A percentile compares a stretch with the other conserved stretches of the same genome.
phyloP scores from a whole-genome alignment of 83 land plant genomes.

The Picea mariana region DNA sequence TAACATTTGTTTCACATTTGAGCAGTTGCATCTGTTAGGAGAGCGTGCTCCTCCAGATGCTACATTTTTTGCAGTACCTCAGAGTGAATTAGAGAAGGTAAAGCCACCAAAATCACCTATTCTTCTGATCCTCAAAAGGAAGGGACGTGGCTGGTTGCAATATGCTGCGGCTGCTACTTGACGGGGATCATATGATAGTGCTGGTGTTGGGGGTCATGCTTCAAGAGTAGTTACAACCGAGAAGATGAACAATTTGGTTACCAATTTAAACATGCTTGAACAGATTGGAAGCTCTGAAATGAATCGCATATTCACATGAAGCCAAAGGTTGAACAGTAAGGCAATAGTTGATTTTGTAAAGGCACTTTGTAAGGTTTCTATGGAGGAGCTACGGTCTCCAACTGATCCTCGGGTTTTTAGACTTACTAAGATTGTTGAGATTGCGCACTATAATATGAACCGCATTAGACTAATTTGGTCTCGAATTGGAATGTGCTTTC shows the following conservation, averaged over 20 bases:
- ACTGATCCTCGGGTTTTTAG: constrained; percentile 83
- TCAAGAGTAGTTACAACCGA: too few relatives aligned
- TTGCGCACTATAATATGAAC: constrained; percentile 98
- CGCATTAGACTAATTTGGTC: constrained; percentile 97
- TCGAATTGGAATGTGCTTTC: constrained; percentile 94
- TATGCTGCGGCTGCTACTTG: constrained; percentile 55
- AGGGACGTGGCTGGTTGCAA: constrained; percentile 69
- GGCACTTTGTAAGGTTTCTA: constrained; percentile 94
- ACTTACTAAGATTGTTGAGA: constrained; percentile 94
- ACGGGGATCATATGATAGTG: too few relatives aligned
- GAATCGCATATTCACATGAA: too few relatives aligned
- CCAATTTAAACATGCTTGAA: constrained; percentile 47
- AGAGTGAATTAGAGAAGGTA: constrained; percentile 59
- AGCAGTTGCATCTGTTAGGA: constrained; percentile 88
- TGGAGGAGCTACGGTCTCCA: constrained; percentile 90
- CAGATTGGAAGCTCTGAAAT: too few relatives aligned
- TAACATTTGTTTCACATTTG: constrained; percentile 92
- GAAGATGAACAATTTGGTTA: too few relatives aligned
- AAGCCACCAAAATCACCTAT: constrained; percentile 47
- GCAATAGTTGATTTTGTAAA: constrained; percentile 97
- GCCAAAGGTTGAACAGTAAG: constrained; percentile 77
- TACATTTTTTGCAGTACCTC: constrained; percentile 63
- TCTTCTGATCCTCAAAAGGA: constrained; percentile 58
- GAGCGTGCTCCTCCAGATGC: constrained; percentile 98
- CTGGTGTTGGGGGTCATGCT: too few relatives aligned